Evolutionary conservation across 768 basidiomycete species (phyloP), one percentile per base, ranked within the genome.

Genomic region (Lactarius indigo): DNA sequence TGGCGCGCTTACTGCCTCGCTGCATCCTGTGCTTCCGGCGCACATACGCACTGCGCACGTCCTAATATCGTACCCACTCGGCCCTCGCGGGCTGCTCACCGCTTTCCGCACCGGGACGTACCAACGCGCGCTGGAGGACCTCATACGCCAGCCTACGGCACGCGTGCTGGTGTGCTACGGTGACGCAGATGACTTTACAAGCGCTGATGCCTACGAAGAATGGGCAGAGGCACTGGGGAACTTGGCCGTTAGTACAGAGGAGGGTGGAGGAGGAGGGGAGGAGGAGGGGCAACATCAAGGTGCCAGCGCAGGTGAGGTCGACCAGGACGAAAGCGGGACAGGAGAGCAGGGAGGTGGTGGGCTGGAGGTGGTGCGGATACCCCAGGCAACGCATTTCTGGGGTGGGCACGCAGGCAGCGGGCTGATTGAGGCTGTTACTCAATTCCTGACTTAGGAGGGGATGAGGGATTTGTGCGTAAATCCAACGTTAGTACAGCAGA

Each of bases 11-110:
- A 86, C 90, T 42, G 83, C 84, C 13, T 89, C 90, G 9, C 76
- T 90, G 66, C 85, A 86, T 64, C 87, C 89, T 0, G 72, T 84
- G 3, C 76, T 87, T 2, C 77, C 80, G 0, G 71, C 79, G 20
- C 76, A 78, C n/a, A 73, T 88, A 55, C 80, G 78, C 72, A 87
- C 85, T 0, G 83, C 83, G 15, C 89, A 92, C 74, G 78, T 92
- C 55, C 74, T 94, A 47, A 75, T 94, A 26, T 92, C 91, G 3
- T 93, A 94, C 72, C 92, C 92, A 0, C 77, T 93, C 5, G 84
- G 86, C 17, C 85, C 87, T 9, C 81, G 89, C 60, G 79, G 80
- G 13, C 82, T 86, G 75, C 78, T 94, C 55, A 93, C 91, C 28
- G 73, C 89, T 61, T 93, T 94, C 78, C 79, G 81, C 61, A 77